Base-by-base conservation (phyloP, 139 green algal species). In the Zygnema circumcarinatum region DNA sequence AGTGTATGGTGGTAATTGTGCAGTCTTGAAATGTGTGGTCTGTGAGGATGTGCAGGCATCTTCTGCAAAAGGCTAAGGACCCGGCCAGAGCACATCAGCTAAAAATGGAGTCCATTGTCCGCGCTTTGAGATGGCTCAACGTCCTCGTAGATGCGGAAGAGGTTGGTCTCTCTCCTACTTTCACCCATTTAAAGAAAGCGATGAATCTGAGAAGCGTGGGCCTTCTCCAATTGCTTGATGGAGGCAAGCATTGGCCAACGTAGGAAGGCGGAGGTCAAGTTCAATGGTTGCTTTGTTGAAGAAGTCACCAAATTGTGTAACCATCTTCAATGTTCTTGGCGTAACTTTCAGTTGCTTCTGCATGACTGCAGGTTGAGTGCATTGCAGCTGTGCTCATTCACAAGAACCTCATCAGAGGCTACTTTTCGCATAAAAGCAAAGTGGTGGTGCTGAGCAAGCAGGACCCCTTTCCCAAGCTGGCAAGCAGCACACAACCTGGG, bases 351-450 rank as follows among this genome's bases (percentile, higher is more conserved):
- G n/a, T n/a, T n/a, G n/a, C n/a, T n/a, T n/a, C n/a, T 62, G 7
- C 36, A 41, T 78, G 69, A 25, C 11, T 41, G 16, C 93, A 95
- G 79, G 83, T 98, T 72, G 95, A 98, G 79, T 97, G 95, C 90
- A 90, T 97, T 20, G 56, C 95, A 21, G 95, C 96, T 56, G 97
- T 97, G 83, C 86, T 98, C 31, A 98, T 98, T 82, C 94, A 94
- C 89, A 85, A 92, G 2, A 95, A 94, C 40, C 96, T 94, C 38
- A 81, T 98, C 54, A 96, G 95, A 87, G 95, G 94, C 1, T 98
- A 98, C 92, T 92, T 98, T 69, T 94, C 92, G 0, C 95, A 96
- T 92, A 93, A 94, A 47, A 85, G 88, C 39, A 92, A 94, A 3
- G 88, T 97, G 41, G 91, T 97, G 38, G 93, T 98, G 83, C 78